phyloP scores from a whole-genome alignment of 768 basidiomycete genomes.

The Boletus fagicola region DNA sequence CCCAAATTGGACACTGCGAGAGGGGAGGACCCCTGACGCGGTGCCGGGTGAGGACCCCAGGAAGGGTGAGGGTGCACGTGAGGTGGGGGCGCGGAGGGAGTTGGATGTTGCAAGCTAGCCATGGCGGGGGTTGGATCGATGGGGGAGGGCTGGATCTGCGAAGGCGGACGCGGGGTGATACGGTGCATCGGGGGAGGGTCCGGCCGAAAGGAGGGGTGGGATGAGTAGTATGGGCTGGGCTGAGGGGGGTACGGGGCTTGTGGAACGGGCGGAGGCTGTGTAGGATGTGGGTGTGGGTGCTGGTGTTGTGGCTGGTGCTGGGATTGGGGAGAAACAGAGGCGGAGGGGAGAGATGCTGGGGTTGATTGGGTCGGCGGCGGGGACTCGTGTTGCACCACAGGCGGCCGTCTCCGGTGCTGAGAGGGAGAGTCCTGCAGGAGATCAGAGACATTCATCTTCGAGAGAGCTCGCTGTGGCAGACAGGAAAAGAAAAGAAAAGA shows the following conservation, averaged over 20 bases:
- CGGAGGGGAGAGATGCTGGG: conserved; percentile 23
- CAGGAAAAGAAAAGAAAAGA: not conserved
- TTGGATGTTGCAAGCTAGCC: conserved; percentile 34
- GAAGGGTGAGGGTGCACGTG: conserved; percentile 32
- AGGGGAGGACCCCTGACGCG: conserved; percentile 35
- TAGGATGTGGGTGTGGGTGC: conserved; percentile 15
- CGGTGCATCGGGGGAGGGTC: conserved; percentile 27
- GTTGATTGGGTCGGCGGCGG: conserved; percentile 29
- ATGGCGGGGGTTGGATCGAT: conserved; percentile 32
- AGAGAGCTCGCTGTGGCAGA: not conserved
- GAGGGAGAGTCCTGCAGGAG: conserved; percentile 71
- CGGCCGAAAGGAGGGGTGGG: conserved; percentile 16
- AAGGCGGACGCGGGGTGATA: conserved; percentile 34
- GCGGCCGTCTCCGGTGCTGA: conserved; percentile 42
- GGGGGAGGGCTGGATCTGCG: conserved; percentile 28
- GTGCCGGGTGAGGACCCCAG: conserved; percentile 34
- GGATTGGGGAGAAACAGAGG: conserved; percentile 33
- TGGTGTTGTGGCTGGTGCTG: conserved; percentile 33
- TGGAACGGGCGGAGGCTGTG: conserved; percentile 16
- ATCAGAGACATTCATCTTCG: conserved; percentile 63
- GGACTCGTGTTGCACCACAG: conserved; percentile 25
- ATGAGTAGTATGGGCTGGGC: conserved; percentile 19
- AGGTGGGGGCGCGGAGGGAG: conserved; percentile 29
- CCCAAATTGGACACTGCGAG: conserved; percentile 28
- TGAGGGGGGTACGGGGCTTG: conserved; percentile 25